Conservation (phyloP, 352 stramenopile species). For the Pythium volutum region DNA sequence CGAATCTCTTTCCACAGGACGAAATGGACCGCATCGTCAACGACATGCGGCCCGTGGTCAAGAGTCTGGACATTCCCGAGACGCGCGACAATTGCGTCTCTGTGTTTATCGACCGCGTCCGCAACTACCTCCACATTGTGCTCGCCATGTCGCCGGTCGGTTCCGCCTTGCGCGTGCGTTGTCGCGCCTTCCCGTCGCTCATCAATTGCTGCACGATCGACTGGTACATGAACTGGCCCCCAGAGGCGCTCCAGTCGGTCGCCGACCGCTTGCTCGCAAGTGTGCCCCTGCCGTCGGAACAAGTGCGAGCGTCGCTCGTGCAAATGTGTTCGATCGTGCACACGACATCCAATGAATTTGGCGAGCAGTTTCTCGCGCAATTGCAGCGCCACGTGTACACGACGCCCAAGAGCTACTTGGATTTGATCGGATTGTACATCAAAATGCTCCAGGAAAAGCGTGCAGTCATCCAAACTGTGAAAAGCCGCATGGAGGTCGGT, state of each 20-base stretch:
- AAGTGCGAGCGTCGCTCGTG: constrained; percentile 74
- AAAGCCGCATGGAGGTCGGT: constrained; percentile 89
- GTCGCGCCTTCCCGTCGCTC: constrained; percentile 92
- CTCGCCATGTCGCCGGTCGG: constrained; percentile 94
- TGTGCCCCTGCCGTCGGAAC: constrained; percentile 72
- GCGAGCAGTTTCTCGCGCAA: constrained; percentile 87
- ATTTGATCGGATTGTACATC: constrained; percentile 94
- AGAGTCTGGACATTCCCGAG: constrained; percentile 84
- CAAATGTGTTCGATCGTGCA: constrained; percentile 93
- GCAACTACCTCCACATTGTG: constrained; percentile 93
- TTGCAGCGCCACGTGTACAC: constrained; percentile 93
- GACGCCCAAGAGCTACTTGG: constrained; percentile 96
- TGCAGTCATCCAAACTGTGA: constrained; percentile 75
- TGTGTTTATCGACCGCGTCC: constrained; percentile 89
- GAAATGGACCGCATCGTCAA: constrained; percentile 93
- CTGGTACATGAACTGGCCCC: constrained; percentile 95
- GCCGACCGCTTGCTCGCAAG: constrained; percentile 84
- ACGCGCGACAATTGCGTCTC: constrained; percentile 90
- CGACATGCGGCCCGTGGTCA: constrained; percentile 91
- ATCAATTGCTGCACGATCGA: constrained; percentile 97
- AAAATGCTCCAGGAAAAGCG: constrained; percentile 91
- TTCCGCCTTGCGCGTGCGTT: constrained; percentile 89
- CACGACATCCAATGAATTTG: constrained; percentile 87
- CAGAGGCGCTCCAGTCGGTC: constrained; percentile 90
- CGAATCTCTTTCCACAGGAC: constrained; percentile 91